Conservation (phyloP, 2,329 filamentous ascomycete species). For the Myotisia sp. region DNA sequence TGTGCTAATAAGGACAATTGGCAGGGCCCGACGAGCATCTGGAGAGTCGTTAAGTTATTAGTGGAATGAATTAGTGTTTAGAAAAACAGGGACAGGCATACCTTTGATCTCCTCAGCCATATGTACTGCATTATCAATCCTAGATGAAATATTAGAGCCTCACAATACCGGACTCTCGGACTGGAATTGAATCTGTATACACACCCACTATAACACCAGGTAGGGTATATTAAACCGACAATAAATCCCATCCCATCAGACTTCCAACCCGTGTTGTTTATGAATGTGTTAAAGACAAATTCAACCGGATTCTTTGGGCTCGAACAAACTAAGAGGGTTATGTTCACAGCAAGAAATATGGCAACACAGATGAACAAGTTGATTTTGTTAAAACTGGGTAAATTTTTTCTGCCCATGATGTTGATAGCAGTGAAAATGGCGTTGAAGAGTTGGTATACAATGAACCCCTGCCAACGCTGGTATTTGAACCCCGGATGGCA, state of each 20-base stretch:
- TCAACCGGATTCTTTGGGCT: conserved; percentile 16
- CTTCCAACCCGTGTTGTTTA: conserved; percentile 37
- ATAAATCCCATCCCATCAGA: conserved; percentile 36
- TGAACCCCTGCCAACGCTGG: not conserved
- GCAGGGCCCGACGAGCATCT: conserved; percentile 22
- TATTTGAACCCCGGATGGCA: not conserved
- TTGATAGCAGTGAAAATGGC: not conserved
- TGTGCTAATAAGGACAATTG: conserved; percentile 26
- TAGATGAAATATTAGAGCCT: conserved; percentile 22
- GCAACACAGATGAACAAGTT: not conserved
- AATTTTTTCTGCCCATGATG: not conserved
- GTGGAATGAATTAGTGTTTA: not conserved
- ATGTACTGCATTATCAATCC: conserved; percentile 36
- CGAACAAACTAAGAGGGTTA: not conserved
- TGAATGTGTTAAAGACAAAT: conserved; percentile 39
- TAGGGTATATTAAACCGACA: conserved; percentile 34
- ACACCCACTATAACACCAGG: conserved; percentile 1
- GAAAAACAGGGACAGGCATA: not conserved
- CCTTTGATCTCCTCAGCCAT: conserved; percentile 35
- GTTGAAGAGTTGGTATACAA: not conserved
- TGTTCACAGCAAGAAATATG: not conserved
- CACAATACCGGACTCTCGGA: conserved; percentile 8
- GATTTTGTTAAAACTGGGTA: not conserved
- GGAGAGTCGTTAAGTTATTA: no score
- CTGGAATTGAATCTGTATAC: conserved; percentile 23